Base-by-base conservation (phyloP, 257 asterid genomes). In the Solanum medicagineum region DNA sequence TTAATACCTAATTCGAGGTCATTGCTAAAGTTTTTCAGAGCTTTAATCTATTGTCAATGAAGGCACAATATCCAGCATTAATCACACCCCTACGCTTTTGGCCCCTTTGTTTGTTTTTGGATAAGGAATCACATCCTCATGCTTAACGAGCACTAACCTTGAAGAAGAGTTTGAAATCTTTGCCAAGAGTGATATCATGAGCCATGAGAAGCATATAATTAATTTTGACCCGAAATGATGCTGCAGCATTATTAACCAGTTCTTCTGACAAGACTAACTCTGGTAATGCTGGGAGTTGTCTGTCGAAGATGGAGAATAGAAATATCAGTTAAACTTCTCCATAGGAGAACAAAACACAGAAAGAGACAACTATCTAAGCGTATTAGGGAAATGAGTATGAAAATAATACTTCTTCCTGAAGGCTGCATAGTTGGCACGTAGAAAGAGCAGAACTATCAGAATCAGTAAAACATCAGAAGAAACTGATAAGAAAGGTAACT, bases 181-280 rank as follows among this genome's bases (percentile, higher is more conserved):
- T 96, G 87, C 98, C 99, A 60, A 94, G 96, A 86, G 98, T 92
- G 86, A 96, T 94, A 90, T 96, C 98, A 87, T 96, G 98, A 85
- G 99, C 98, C 99, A 96, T 92, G 87, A 95, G 97, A 86, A 96
- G 93, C 95, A 94, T 86, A 87, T 92, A 95, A 88, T 96, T 96
- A 75, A 92, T 89, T 93, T 96, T 95, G 80, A 91, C 97, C 87
- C 98, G 98, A 87, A 96, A 96, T 69, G 98, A 95, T 83, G 97
- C 95, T 40, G 98, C 98, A 82, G 98, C 97, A 87, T 89, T 95
- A 88, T 92, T 92, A 84, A 96, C 93, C 98, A 96, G 95, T 90
- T 96, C 99, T 90, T 96, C 99, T 62, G 99, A 92, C 85, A 96
- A 88, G 85, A 94, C 94, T 84, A 96, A 90, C 89, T 94, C 99